Evolutionary conservation across 179 eudicot species (phyloP), one percentile per base, ranked within the genome.

Genomic region (Amaranthus tricolor): DNA sequence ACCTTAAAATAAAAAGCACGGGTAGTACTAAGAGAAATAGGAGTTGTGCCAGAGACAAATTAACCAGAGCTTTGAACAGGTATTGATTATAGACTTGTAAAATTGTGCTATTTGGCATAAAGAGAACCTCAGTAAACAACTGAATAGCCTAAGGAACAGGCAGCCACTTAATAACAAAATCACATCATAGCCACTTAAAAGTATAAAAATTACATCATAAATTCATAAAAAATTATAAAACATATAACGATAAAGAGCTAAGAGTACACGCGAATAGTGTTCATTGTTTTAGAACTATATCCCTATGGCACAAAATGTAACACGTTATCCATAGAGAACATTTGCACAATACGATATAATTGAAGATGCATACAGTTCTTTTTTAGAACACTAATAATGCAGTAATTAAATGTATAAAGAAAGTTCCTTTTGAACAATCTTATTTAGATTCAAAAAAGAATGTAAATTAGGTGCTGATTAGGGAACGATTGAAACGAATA

Each of bases 1-100:
- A 95, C 80, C 98, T 92, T 76, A 24, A 52, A 57, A 74, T 50
- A 55, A 61, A 10, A 14, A 24, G 20, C 10, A 31, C 49, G 47
- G 52, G 31, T n/a, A 69, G 12, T 40, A n/a, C 12, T 6, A 11
- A 21, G 58, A 67, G 66, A 45, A 6, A 10, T 9, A 68, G 40
- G 20, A 44, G 9, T 24, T 2, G 16, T 43, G 70, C 17, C 17
- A 20, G 20, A 45, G 5, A 49, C 48, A 16, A 45, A 20, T 10
- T 47, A 75, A 61, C 16, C 40, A 31, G 2, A 31, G 40, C 3
- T 31, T 31, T 31, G 40, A 20, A 56, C 44, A 56, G 13, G 16
- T 31, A 6, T 7, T 3, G 47, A 48, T 65, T 47, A n/a, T 47
- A 58, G 14, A 14, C 45, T 49, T 16, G 10, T 5, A 9, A 7